phyloP scores from a whole-genome alignment of 768 basidiomycete genomes.

The Leccinum fibrillosum region DNA sequence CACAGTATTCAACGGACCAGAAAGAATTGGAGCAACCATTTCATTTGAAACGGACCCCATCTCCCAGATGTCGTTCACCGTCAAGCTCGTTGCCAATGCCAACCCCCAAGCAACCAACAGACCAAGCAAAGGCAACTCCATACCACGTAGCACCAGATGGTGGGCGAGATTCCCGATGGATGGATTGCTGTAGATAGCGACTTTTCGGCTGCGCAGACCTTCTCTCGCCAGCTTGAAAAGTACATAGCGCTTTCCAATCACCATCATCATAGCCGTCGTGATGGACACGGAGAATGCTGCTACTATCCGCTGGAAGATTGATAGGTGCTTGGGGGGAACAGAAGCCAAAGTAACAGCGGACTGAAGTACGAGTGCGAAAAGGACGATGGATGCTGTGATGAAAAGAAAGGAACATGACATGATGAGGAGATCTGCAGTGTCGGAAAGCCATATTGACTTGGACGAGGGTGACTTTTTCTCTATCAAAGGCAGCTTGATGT shows the following conservation, averaged over 20 bases:
- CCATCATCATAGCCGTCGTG: slow-evolving; percentile 14
- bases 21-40: background rate
- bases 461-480: background rate
- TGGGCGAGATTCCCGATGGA: slow-evolving; percentile 10
- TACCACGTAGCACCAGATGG: slow-evolving; percentile 2
- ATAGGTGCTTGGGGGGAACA: background rate
- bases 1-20: slow-evolving; percentile 2
- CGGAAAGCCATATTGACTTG: background rate
- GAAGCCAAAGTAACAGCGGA: rapidly evolving
- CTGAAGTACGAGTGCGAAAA: slow-evolving; percentile 7
- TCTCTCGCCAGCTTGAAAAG: slow-evolving; percentile 9
- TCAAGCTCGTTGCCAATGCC: slow-evolving; percentile 13
- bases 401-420: slow-evolving; percentile 6
- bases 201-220: slow-evolving; percentile 11
- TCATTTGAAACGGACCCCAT: background rate
- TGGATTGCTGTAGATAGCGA: slow-evolving; percentile 11
- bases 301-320: slow-evolving; percentile 7
- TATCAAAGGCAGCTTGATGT: background rate
- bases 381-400: background rate
- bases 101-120: slow-evolving; percentile 11
- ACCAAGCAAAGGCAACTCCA: slow-evolving; percentile 9
- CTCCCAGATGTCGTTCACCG: slow-evolving; percentile 7
- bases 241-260: slow-evolving; percentile 16
- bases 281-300: slow-evolving; percentile 11
- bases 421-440: slow-evolving; percentile 6